phyloP scores from a whole-genome alignment of 2,329 filamentous ascomycete genomes.

The Colletotrichum sp. region DNA sequence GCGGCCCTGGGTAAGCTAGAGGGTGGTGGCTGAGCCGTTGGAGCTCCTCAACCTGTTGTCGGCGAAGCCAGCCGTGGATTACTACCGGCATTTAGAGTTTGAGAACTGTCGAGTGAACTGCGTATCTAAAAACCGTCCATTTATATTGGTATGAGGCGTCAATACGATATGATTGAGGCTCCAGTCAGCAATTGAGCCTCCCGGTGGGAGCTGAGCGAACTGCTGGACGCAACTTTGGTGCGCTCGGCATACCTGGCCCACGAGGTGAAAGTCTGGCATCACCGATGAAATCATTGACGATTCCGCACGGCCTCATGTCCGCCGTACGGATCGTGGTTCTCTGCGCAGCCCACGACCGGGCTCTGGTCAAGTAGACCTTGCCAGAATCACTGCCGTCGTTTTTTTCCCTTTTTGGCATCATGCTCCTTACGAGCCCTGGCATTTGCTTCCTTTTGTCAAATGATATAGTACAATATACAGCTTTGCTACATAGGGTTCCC shows the following conservation, averaged over 20 bases:
- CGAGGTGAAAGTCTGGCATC: not conserved
- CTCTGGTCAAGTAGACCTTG: not conserved
- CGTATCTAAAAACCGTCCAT: not conserved
- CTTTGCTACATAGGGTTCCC: conserved; percentile 11
- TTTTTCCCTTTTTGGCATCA: not conserved
- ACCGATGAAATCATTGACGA: not conserved
- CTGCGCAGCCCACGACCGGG: not conserved
- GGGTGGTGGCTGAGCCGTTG: not conserved
- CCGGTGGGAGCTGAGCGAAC: not conserved
- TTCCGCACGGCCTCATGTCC: not conserved
- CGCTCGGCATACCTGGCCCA: not conserved
- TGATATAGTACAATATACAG: conserved; percentile 22
- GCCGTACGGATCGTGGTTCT: not conserved
- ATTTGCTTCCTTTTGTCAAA: not conserved
- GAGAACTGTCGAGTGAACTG: not conserved
- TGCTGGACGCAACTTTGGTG: not conserved
- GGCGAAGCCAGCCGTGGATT: not conserved
- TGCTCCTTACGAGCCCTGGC: conserved; percentile 7
- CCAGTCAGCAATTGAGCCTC: not conserved
- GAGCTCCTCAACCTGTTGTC: not conserved
- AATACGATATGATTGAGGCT: not conserved
- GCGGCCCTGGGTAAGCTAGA: not conserved
- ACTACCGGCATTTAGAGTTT: not conserved
- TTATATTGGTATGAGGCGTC: not conserved
- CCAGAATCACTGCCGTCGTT: not conserved